Evolutionary conservation across 306 rosid species (phyloP).

Genomic region (Begonia peltatifolia): DNA sequence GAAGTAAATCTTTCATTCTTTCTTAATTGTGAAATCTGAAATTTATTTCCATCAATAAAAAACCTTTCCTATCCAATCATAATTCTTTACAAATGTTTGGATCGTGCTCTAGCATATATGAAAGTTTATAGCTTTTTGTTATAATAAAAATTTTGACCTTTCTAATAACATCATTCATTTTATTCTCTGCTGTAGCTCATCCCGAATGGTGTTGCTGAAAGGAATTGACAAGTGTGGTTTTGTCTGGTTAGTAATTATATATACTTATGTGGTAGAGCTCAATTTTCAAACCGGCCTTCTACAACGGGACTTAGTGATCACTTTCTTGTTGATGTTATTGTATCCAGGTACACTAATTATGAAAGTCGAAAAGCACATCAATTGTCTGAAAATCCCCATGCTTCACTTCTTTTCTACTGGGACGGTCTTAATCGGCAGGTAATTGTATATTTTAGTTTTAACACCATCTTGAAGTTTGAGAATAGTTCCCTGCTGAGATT

Average conservation of each 20-base stretch:
- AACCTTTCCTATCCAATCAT: too few species aligned
- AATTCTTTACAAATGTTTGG: too few species aligned
- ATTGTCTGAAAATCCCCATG: slow-evolving; percentile 71
- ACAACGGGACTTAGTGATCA: slow-evolving; percentile 7
- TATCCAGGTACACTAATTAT: slow-evolving; percentile 82
- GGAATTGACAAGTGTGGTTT: slow-evolving; percentile 81
- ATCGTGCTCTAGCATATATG: too few species aligned
- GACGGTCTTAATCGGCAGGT: slow-evolving; percentile 80
- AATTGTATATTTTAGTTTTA: slow-evolving; percentile 1
- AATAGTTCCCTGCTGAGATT: too few species aligned
- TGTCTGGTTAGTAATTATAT: slow-evolving; percentile 61
- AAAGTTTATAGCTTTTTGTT: too few species aligned
- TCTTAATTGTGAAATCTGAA: too few species aligned
- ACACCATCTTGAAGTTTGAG: neutral
- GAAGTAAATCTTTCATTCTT: too few species aligned
- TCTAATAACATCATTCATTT: slow-evolving; percentile 18
- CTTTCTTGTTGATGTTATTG: slow-evolving; percentile 14
- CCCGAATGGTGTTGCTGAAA: slow-evolving; percentile 81
- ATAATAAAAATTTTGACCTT: neutral
- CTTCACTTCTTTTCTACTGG: slow-evolving; percentile 87
- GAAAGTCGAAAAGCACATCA: slow-evolving; percentile 71
- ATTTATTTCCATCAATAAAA: too few species aligned
- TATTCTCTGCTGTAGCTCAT: slow-evolving; percentile 48
- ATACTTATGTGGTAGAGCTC: slow-evolving; percentile 5
- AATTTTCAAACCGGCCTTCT: neutral